Base-by-base conservation (phyloP, 169 alveolate genomes). In the Theileria annulata region DNA sequence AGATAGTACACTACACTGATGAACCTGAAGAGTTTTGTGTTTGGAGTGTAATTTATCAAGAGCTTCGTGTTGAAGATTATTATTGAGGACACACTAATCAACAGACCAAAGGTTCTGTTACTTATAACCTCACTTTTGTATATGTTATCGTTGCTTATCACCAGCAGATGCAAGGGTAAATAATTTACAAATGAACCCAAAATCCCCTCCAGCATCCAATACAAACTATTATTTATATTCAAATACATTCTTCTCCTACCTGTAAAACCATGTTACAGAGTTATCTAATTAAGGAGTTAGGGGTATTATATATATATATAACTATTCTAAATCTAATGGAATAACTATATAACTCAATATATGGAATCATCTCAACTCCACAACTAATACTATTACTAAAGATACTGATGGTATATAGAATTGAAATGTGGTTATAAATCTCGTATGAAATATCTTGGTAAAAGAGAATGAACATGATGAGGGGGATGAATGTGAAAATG, bases 51-150 rank as follows among this genome's bases (percentile, higher is more conserved):
- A 64, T 84, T 91, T 70, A 88, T 54, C 47, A 88, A 72, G 37
- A 88, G 80, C 58, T 91, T 87, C n/a, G 87, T 47, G 75, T 81
- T 88, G 2, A 89, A 85, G 69, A 88, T 88, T 56, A 80, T 77
- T 48, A 88, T 60, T 42, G 87, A 25, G 0, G 91, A 91, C 21
- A 88, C 42, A 35, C 87, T 84, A 58, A 91, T 80, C 28, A 88
- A 28, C 19, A 72, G 71, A 3, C 93, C 93, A 88, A 85, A 88
- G 1, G 93, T 77, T 27, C 87, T 80, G 27, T 76, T 70, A 69
- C 83, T 80, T 23, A 72, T 33, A 31, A 80, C 69, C 47, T 75
- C 74, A 28, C 79, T 80, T 21, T 80, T 75, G 35, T 35, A 13
- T 56, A 67, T 33, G 27, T 71, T 72, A 12, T 79, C 79, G 30